phyloP scores from a whole-genome alignment of 1,284 basidiomycete species.

The Ustilago curta region DNA sequence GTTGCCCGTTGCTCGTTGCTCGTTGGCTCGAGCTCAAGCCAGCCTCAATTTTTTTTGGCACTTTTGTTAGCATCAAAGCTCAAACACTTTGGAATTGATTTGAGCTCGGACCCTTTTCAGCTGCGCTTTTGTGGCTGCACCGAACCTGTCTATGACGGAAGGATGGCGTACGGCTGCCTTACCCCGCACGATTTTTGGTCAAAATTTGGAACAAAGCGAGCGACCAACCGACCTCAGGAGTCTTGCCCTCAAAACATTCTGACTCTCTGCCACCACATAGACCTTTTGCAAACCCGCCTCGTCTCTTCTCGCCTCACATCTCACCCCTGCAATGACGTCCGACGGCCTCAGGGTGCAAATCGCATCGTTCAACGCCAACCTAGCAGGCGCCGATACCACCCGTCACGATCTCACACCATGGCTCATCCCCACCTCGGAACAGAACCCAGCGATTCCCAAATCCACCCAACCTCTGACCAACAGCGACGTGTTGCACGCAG shows the following conservation, averaged over 20 bases:
- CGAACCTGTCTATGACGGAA: neutral
- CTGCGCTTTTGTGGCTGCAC: neutral
- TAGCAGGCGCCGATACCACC: slow-evolving; percentile 75
- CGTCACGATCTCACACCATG: slow-evolving; percentile 65
- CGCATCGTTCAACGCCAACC: slow-evolving; percentile 85
- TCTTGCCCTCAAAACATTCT: no score
- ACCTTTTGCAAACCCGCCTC: neutral
- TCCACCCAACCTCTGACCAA: slow-evolving; percentile 43
- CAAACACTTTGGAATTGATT: neutral
- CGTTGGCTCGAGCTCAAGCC: slow-evolving; percentile 16
- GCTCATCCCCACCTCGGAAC: slow-evolving; percentile 64
- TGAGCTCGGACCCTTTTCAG: slow-evolving; percentile 14
- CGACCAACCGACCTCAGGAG: neutral
- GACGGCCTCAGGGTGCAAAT: slow-evolving; percentile 76
- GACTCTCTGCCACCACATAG: neutral
- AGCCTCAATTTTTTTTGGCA: neutral
- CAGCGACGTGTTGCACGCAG: slow-evolving; percentile 22
- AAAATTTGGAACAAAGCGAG: no score
- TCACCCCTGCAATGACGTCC: slow-evolving; percentile 14
- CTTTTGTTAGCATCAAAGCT: neutral
- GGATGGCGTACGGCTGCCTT: neutral
- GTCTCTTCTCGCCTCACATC: neutral
- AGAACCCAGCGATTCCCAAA: slow-evolving; percentile 70
- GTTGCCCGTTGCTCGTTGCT: no score
- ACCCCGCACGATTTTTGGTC: slow-evolving; percentile 3